These are phyloP conservation scores for Delphinella strobiligena DNA, from an alignment of 2,329 filamentous ascomycete genomes.

Conservation along the genomic window DNA sequence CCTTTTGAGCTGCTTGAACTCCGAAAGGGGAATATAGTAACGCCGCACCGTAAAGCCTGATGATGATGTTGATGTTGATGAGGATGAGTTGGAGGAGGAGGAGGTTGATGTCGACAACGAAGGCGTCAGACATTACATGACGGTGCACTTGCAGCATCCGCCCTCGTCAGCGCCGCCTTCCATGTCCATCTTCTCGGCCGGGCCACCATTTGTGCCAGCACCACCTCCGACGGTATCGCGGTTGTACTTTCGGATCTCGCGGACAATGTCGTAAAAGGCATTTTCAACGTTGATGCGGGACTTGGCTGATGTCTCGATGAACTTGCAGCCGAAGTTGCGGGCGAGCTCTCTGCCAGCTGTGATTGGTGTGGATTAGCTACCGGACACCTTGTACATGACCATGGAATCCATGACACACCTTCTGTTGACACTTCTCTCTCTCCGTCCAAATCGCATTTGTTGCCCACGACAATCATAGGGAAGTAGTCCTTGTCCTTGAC, in stretches of 20 bases:
- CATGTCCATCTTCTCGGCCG: constrained; percentile 69
- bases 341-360: constrained; percentile 90
- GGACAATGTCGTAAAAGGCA: constrained; percentile 95
- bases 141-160: constrained; percentile 79
- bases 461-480: constrained; percentile 96
- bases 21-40: no score
- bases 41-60: no score
- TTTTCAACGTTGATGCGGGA: constrained; percentile 97
- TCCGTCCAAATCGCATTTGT: constrained; percentile 95
- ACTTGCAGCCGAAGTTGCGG: constrained; percentile 84
- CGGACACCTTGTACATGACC: no score
- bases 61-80: constrained; percentile 9
- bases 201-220: constrained; percentile 41
- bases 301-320: constrained; percentile 98
- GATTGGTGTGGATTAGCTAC: no score
- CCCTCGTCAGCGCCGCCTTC: constrained; percentile 48
- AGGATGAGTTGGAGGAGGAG: constrained; percentile 3
- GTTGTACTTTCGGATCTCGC: constrained; percentile 96
- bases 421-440: constrained; percentile 86
- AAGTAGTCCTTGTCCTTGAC: constrained; percentile 99
- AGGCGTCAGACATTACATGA: constrained; percentile 53
- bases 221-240: constrained; percentile 77
- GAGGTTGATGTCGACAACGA: constrained; percentile 4
- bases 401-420: constrained; percentile 67
- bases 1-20: no score